A percentile compares a stretch with the other conserved stretches of the same genome.
Evolutionary conservation across 352 stramenopile species (phyloP).

Genomic region (Globisporangium okanoganense): DNA sequence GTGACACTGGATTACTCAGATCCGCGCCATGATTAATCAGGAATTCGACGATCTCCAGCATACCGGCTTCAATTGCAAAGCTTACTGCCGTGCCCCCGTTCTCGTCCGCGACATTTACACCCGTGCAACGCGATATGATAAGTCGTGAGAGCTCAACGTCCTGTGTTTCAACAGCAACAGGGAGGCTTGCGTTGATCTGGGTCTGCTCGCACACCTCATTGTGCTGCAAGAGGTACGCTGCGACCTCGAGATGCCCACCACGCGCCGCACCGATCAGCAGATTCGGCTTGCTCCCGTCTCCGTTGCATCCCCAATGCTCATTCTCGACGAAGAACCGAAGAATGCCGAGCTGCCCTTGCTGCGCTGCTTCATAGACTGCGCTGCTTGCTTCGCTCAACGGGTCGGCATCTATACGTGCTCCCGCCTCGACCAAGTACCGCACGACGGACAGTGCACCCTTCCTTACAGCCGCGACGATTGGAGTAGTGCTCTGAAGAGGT

Average conservation of each 20-base stretch:
- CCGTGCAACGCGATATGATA: neutral
- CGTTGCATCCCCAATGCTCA: neutral
- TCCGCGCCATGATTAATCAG: neutral
- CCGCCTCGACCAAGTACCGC: neutral
- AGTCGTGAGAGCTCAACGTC: neutral
- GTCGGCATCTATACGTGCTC: neutral
- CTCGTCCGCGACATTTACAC: neutral
- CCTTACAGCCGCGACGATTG: neutral
- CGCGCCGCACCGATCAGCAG: neutral
- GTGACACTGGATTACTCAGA: neutral
- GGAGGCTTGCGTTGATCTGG: neutral
- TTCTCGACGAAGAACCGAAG: conserved; percentile 1
- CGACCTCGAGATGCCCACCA: neutral
- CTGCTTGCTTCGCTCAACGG: neutral
- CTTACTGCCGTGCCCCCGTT: neutral
- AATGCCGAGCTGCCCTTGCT: neutral
- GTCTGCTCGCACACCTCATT: neutral
- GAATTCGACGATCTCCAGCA: neutral
- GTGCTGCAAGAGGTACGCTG: neutral
- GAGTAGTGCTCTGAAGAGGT: neutral
- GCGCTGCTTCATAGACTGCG: neutral
- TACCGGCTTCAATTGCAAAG: neutral
- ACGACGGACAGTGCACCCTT: neutral
- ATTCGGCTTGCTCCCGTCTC: neutral
- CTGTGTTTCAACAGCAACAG: neutral